Base-by-base conservation (phyloP, 306 rosid species). In the Delonix regia region DNA sequence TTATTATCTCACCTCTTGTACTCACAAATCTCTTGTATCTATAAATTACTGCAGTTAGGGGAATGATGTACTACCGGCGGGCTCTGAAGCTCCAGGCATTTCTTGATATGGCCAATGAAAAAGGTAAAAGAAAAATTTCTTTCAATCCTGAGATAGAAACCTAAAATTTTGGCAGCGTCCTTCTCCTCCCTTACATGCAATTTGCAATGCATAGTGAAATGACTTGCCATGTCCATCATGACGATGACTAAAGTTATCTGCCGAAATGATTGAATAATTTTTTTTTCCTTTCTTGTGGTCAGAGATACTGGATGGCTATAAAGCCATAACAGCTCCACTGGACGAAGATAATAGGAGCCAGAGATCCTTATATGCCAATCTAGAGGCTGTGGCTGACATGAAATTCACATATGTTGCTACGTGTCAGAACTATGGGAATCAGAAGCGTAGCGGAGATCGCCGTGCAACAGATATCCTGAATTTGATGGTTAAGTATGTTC, bases 71-170 rank as follows among this genome's bases (percentile, higher is more conserved):
- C 73, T 91, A 92, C 69, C 89, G 98, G 79, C 86, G 98, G 82
- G 98, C 99, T 56, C 70, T 95, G 84, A 91, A 89, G 91, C 99
- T 95, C 84, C 99, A 95, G 85, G 97, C 99, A 69, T 95, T 95
- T 88, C 99, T 95, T 68, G 99, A 95, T 84, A 91, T 95, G 98
- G 99, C 99, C 81, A 5, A 1, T 62, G 99, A 95, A 69, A 70
- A 53, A 18, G 99, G 99, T 95, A 41, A 57, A 82, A 84, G 51
- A 70, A 52, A 47, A 53, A 25, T 73, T 68, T 63, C 64, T 30
- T 76, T 86, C 72, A 78, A 63, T 57, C 57, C 33, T 56, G 67
- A 72, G 41, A 77, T 76, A 39, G 72, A n/a, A 59, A 38, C 53
- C 73, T 62, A 71, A 71, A 59, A 65, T 57, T 70, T 57, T 51